Percentiles rank a stretch among this genome's conserved stretches.
Evolutionary conservation across 805 yeast species (phyloP).

Genomic region (Yarrowia osloensis): DNA sequence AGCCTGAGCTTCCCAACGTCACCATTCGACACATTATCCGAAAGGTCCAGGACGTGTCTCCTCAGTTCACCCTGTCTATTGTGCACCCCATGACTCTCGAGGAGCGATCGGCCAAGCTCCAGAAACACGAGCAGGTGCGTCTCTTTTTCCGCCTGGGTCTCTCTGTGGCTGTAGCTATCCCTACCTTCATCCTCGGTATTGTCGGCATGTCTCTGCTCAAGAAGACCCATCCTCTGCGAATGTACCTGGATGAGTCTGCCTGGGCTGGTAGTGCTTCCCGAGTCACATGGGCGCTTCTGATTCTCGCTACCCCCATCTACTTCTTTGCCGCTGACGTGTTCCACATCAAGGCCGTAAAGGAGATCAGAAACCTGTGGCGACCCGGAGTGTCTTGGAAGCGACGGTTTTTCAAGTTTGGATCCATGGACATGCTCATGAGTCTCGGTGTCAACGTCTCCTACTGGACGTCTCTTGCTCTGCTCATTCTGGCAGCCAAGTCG

Average conservation of each 20-base stretch:
- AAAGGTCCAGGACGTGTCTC: constrained; percentile 51
- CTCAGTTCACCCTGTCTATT: constrained; percentile 54
- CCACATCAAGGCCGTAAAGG: constrained; percentile 66
- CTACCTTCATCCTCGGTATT: constrained; percentile 68
- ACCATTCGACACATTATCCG: constrained; percentile 58
- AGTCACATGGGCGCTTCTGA: constrained; percentile 64
- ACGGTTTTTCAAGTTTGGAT: constrained; percentile 68
- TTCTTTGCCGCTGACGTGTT: constrained; percentile 74
- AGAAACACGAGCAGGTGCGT: constrained; percentile 51
- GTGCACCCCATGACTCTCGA: constrained; percentile 61
- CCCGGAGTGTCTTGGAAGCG: constrained; percentile 56
- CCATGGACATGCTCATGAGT: constrained; percentile 73
- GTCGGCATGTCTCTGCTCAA: constrained; percentile 67
- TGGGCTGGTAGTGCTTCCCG: constrained; percentile 65
- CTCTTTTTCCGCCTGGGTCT: constrained; percentile 52
- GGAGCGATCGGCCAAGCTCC: constrained; percentile 57
- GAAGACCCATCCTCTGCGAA: constrained; percentile 46
- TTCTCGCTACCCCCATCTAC: constrained; percentile 70
- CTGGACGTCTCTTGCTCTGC: constrained; percentile 62
- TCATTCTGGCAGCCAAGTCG: constrained; percentile 49
- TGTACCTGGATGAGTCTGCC: constrained; percentile 61
- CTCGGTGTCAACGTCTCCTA: constrained; percentile 75
- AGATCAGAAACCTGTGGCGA: constrained; percentile 59
- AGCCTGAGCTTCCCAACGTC: constrained; percentile 56
- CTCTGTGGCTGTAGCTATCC: constrained; percentile 58